Evolutionary conservation across 2,329 filamentous ascomycete genomes (phyloP).

Genomic region (Lachnellula occidentalis): DNA sequence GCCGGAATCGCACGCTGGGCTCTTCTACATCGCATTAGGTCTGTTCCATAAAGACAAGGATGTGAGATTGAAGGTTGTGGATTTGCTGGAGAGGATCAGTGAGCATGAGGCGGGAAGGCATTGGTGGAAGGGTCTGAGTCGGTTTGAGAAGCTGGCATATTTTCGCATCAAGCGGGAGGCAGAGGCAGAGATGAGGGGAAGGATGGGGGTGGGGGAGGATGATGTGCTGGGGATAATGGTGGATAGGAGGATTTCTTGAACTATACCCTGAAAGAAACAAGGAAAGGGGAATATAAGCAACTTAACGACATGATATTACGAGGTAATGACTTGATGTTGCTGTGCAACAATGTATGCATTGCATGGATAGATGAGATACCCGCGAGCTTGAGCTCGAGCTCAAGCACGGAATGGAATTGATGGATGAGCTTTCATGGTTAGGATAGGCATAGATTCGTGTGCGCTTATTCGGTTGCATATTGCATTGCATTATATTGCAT

Average conservation of each 20-base stretch:
- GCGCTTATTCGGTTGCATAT: too few relatives aligned
- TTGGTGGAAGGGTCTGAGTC: constrained; percentile 82
- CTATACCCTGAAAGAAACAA: neutral
- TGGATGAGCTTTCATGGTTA: neutral
- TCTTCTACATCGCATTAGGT: constrained; percentile 88
- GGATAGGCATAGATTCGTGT: neutral
- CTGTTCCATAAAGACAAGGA: constrained; percentile 84
- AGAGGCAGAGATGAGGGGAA: constrained; percentile 43
- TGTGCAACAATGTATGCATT: constrained; percentile 16
- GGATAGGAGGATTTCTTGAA: constrained; percentile 47
- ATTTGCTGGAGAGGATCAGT: constrained; percentile 74
- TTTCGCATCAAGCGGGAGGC: constrained; percentile 68
- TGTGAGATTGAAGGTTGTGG: constrained; percentile 71
- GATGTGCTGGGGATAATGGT: constrained; percentile 27
- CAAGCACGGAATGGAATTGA: neutral
- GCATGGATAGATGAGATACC: constrained; percentile 19
- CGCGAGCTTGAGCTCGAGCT: constrained; percentile 5
- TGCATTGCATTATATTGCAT: neutral
- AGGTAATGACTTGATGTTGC: constrained; percentile 22
- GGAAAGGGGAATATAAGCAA: neutral
- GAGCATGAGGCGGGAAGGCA: constrained; percentile 87
- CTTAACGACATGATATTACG: constrained; percentile 20
- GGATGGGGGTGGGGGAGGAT: constrained; percentile 16
- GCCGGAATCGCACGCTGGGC: constrained; percentile 77
- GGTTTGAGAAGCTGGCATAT: constrained; percentile 84